These are phyloP conservation scores for Uronychia binucleata DNA, from an alignment of 73 alveolate genomes.

Conservation along the genomic window DNA sequence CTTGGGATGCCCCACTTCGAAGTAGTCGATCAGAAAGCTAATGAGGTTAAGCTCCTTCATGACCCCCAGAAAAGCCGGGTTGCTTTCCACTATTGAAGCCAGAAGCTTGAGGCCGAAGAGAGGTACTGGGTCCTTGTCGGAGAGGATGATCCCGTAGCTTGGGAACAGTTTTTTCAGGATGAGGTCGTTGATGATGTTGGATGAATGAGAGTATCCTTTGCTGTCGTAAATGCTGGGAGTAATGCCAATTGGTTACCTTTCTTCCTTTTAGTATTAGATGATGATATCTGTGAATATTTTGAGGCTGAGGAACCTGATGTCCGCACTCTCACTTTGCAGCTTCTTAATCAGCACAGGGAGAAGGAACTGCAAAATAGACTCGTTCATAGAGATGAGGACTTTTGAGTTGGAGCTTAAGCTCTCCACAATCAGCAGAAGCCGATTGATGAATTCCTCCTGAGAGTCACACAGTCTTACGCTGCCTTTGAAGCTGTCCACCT, in stretches of 20 bases:
- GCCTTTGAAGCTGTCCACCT: constrained; percentile 34
- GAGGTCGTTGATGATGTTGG: constrained; percentile 71
- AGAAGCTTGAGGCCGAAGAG: constrained; percentile 61
- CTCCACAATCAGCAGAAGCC: constrained; percentile 46
- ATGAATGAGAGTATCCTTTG: not conserved
- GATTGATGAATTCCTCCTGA: constrained; percentile 52
- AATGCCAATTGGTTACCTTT: no score
- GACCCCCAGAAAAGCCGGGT: constrained; percentile 35
- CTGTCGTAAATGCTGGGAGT: constrained; percentile 15
- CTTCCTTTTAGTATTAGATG: constrained; percentile 67
- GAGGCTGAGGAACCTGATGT: constrained; percentile 68
- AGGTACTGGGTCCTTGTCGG: constrained; percentile 53
- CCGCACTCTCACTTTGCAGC: constrained; percentile 45
- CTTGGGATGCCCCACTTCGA: constrained; percentile 58
- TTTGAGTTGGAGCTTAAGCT: constrained; percentile 36
- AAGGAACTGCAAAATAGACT: constrained; percentile 24
- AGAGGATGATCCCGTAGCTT: constrained; percentile 1
- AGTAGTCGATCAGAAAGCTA: constrained; percentile 45
- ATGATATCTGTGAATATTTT: constrained; percentile 81
- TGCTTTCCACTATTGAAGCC: constrained; percentile 54
- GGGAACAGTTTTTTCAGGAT: constrained; percentile 52
- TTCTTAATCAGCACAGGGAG: constrained; percentile 50
- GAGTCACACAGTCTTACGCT: no score
- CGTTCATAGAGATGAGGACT: constrained; percentile 22
- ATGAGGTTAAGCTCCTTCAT: constrained; percentile 29